Conservation (phyloP, 768 basidiomycete genomes). For the Naematelia encephala region DNA sequence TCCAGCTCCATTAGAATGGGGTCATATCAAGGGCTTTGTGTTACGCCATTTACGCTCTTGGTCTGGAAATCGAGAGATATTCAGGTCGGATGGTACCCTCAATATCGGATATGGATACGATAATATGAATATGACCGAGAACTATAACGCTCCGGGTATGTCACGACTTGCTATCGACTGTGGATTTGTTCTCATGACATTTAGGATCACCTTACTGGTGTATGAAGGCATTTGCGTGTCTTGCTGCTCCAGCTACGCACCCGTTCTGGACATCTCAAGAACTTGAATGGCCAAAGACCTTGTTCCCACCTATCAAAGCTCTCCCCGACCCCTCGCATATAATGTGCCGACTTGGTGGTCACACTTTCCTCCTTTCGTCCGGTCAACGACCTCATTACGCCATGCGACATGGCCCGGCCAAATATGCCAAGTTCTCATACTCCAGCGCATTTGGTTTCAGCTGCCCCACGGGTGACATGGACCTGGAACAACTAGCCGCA, state of each 20-base stretch:
- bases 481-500: slow-evolving; percentile 67
- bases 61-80: slow-evolving; percentile 58
- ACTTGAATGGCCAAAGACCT: slow-evolving; percentile 60
- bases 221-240: slow-evolving; percentile 69
- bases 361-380: slow-evolving; percentile 69
- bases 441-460: slow-evolving; percentile 75
- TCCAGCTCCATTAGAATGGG: slow-evolving; percentile 66
- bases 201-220: slow-evolving; percentile 78
- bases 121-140: slow-evolving; percentile 69
- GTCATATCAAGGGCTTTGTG: slow-evolving; percentile 68
- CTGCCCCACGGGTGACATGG: slow-evolving; percentile 65
- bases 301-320: slow-evolving; percentile 56
- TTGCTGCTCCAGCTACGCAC: slow-evolving; percentile 64
- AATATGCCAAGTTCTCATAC: slow-evolving; percentile 75
- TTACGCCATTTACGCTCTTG: slow-evolving; percentile 71
- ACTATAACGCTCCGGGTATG: slow-evolving; percentile 60
- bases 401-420: slow-evolving; percentile 71
- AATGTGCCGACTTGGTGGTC: slow-evolving; percentile 58
- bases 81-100: slow-evolving; percentile 63
- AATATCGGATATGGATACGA: slow-evolving; percentile 70
- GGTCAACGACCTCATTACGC: slow-evolving; percentile 77
- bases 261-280: slow-evolving; percentile 71
- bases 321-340: slow-evolving; percentile 67
- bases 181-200: no score
- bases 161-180: no score